Evolutionary conservation across 805 yeast species (phyloP).

Genomic region (Blastobotrys terrestris): DNA sequence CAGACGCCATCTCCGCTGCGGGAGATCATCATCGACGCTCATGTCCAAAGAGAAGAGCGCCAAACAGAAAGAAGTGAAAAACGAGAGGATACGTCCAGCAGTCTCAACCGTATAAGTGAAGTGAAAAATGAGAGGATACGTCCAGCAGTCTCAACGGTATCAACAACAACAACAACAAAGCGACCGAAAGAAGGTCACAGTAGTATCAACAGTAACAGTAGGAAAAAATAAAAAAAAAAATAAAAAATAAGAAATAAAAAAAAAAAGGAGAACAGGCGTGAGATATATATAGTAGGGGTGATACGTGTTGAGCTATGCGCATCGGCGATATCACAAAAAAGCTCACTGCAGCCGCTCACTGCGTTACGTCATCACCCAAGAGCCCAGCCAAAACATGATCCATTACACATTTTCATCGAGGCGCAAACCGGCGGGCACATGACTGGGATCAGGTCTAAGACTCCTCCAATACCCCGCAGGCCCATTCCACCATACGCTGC

Average conservation of each 20-base stretch:
- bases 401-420: too few relatives aligned
- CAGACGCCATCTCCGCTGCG: slow-evolving; percentile 13
- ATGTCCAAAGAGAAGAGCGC: background rate
- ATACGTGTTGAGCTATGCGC: background rate
- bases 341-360: background rate
- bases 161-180: too few relatives aligned
- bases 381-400: background rate
- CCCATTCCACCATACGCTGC: background rate
- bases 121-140: too few relatives aligned
- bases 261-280: background rate
- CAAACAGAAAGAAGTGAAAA: too few relatives aligned
- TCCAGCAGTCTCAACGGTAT: too few relatives aligned
- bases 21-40: background rate
- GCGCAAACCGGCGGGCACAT: background rate
- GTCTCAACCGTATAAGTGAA: too few relatives aligned
- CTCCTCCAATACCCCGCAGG: background rate
- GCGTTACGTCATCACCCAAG: background rate
- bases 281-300: background rate
- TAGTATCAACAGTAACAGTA: too few relatives aligned
- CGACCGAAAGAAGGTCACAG: too few relatives aligned
- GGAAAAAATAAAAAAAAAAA: too few relatives aligned
- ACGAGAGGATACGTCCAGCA: too few relatives aligned
- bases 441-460: background rate
- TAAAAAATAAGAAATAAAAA: too few relatives aligned
- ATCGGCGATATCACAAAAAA: background rate